Percentiles rank a stretch among this genome's conserved stretches.
Conservation (phyloP, 169 alveolate genomes). For the Plasmodium gaboni region DNA sequence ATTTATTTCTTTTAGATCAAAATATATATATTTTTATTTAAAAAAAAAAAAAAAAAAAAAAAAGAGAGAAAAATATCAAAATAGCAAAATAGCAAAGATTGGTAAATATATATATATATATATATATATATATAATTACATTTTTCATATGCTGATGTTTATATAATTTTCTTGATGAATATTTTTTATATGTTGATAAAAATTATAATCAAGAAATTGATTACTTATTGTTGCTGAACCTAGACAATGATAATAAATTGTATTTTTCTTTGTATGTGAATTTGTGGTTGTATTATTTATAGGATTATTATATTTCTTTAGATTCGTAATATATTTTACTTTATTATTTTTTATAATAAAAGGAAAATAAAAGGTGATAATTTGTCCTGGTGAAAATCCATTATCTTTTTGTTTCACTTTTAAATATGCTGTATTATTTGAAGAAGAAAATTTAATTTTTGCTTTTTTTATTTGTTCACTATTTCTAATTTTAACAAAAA, state of each 20-base stretch:
- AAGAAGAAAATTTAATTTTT: not conserved
- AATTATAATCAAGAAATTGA: slow-evolving; percentile 22
- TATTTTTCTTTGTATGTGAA: too few species aligned
- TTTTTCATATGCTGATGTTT: not conserved
- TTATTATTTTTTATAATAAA: slow-evolving; percentile 31
- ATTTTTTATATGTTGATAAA: slow-evolving; percentile 10
- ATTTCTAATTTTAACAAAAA: slow-evolving; percentile 46
- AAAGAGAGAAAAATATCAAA: not conserved
- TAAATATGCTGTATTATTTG: slow-evolving; percentile 5
- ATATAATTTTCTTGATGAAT: slow-evolving; percentile 17
- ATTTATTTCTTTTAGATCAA: too few species aligned
- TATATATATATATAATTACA: too few species aligned
- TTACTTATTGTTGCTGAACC: slow-evolving; percentile 44
- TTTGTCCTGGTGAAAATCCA: slow-evolving; percentile 73
- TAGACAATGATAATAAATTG: slow-evolving; percentile 42
- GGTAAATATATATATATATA: too few species aligned
- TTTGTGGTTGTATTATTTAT: not conserved
- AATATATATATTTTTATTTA: too few species aligned
- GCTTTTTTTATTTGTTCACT: slow-evolving; percentile 70
- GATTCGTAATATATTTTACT: slow-evolving; percentile 17
- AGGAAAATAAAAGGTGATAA: slow-evolving; percentile 49
- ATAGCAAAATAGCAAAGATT: too few species aligned
- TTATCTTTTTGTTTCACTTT: slow-evolving; percentile 12
- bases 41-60: too few species aligned
- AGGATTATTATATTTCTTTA: not conserved